phyloP scores from a whole-genome alignment of 2,329 filamentous ascomycete genomes.

The Chalaropsis ovoidea region DNA sequence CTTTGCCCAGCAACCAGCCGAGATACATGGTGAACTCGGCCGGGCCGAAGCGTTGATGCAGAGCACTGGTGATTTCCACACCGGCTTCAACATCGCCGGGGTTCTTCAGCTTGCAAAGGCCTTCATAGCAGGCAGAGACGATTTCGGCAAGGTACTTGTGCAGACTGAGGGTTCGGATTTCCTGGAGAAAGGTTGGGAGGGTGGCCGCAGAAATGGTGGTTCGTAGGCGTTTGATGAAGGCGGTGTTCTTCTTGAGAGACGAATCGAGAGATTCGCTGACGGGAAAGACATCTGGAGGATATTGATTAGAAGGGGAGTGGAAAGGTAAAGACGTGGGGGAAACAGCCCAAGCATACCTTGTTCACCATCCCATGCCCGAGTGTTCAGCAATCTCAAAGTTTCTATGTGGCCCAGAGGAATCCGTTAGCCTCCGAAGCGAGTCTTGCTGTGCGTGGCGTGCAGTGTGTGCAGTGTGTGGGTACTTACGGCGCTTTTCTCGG shows the following conservation, averaged over 20 bases:
- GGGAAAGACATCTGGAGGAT: constrained; percentile 57
- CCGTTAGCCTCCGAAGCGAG: neutral
- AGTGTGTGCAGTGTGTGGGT: neutral
- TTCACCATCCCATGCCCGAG: constrained; percentile 79
- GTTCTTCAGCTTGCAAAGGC: constrained; percentile 80
- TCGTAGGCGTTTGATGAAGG: constrained; percentile 91
- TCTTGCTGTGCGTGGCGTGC: no score
- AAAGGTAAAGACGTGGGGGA: constrained; percentile 13
- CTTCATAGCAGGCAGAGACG: constrained; percentile 90
- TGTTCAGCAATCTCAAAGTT: constrained; percentile 69
- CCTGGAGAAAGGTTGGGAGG: constrained; percentile 73
- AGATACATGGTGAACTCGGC: constrained; percentile 83
- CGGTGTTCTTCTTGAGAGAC: constrained; percentile 94
- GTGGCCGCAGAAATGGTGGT: constrained; percentile 76
- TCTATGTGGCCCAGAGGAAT: constrained; percentile 6
- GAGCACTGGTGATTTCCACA: constrained; percentile 85
- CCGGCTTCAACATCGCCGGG: constrained; percentile 86
- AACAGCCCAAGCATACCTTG: constrained; percentile 47
- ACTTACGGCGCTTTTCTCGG: constrained; percentile 25
- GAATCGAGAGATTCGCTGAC: constrained; percentile 78
- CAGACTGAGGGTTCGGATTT: constrained; percentile 80
- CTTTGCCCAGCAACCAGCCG: constrained; percentile 84
- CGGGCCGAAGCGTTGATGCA: constrained; percentile 90
- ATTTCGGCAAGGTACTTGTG: constrained; percentile 97
- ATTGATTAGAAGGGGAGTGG: constrained; percentile 27